phyloP scores from a whole-genome alignment of 805 yeast species.

The Teunomyces aglyptinius region DNA sequence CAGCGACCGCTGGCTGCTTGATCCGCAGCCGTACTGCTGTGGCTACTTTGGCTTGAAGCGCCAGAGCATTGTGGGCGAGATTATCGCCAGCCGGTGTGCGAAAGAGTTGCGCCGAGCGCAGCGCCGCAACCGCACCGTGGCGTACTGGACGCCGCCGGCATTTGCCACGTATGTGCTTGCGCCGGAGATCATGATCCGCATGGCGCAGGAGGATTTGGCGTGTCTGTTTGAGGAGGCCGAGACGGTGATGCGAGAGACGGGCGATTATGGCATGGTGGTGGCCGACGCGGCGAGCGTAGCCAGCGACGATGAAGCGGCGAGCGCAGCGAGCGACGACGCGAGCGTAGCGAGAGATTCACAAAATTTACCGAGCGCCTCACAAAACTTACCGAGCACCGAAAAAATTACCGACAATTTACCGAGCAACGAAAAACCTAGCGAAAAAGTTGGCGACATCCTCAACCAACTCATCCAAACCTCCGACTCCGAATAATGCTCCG shows the following conservation, averaged over 20 bases:
- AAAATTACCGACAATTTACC: too few species aligned
- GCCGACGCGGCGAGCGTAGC: constrained; percentile 28
- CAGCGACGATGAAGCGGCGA: not conserved
- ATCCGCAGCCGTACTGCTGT: constrained; percentile 46
- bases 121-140: constrained; percentile 43
- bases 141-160: constrained; percentile 59
- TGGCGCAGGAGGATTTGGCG: constrained; percentile 47
- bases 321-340: constrained; percentile 4
- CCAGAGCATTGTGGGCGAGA: constrained; percentile 48
- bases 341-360: too few species aligned
- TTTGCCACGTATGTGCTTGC: constrained; percentile 60
- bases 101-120: constrained; percentile 24
- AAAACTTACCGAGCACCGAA: too few species aligned
- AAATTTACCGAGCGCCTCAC: too few species aligned
- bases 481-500: too few species aligned
- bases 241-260: constrained; percentile 44
- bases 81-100: constrained; percentile 35
- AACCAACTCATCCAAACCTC: too few species aligned
- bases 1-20: constrained; percentile 45
- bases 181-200: constrained; percentile 55
- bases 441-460: too few species aligned
- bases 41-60: constrained; percentile 65
- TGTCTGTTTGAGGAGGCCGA: constrained; percentile 44
- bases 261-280: constrained; percentile 45
- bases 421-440: too few species aligned